Conservation (phyloP, 352 stramenopile species). For the Globisporangium megalacanthum region DNA sequence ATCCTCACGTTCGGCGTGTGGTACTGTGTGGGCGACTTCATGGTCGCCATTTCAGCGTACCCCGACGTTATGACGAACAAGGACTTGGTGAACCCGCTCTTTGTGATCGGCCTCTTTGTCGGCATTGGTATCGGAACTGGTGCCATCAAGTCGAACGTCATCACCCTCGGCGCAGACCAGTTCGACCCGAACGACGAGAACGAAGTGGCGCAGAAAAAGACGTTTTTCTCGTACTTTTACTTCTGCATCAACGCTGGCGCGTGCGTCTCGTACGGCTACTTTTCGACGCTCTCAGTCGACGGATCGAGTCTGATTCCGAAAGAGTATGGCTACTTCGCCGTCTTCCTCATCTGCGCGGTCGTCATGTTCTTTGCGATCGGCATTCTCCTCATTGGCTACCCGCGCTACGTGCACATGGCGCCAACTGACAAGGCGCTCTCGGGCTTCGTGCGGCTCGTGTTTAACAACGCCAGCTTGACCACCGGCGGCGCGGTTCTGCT, state of each 20-base stretch:
- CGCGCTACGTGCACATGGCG: slow-evolving; percentile 69
- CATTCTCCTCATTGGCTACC: slow-evolving; percentile 52
- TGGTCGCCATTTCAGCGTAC: slow-evolving; percentile 62
- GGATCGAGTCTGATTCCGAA: slow-evolving; percentile 61
- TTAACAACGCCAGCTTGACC: slow-evolving; percentile 64
- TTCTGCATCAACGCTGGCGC: slow-evolving; percentile 89
- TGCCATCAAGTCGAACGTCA: slow-evolving; percentile 85
- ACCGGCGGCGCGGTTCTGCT: slow-evolving; percentile 70
- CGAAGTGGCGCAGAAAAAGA: slow-evolving; percentile 70
- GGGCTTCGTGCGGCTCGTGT: slow-evolving; percentile 63
- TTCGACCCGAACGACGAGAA: slow-evolving; percentile 83
- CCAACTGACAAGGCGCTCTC: slow-evolving; percentile 69
- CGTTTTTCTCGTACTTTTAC: slow-evolving; percentile 92
- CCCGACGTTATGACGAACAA: slow-evolving; percentile 44
- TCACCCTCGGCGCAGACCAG: slow-evolving; percentile 82
- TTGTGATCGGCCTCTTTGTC: slow-evolving; percentile 65
- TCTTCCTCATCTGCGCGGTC: slow-evolving; percentile 72
- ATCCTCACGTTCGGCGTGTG: slow-evolving; percentile 75
- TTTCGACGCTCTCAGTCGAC: slow-evolving; percentile 86
- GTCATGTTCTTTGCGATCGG: slow-evolving; percentile 76
- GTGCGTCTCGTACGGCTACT: slow-evolving; percentile 87
- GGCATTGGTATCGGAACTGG: slow-evolving; percentile 75
- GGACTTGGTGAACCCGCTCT: slow-evolving; percentile 50
- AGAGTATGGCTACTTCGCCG: slow-evolving; percentile 88
- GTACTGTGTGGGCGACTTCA: slow-evolving; percentile 68